Conservation (phyloP, 106 monocot genomes). For the Allium sativum region DNA sequence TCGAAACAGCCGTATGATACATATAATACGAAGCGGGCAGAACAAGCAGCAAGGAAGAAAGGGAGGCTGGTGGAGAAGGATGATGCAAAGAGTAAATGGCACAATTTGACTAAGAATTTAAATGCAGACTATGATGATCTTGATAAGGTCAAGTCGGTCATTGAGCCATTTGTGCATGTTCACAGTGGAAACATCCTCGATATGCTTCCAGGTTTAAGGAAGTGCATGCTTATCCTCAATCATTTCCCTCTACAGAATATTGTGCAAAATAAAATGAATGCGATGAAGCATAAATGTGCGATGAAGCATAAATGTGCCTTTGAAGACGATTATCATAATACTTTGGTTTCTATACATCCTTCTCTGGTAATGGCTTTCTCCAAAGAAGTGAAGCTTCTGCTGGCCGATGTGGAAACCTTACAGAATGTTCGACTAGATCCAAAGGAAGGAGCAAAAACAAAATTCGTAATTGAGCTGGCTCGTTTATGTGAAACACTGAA, state of each 20-base stretch:
- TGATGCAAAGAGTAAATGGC: constrained; percentile 29
- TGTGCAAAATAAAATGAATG: constrained; percentile 19
- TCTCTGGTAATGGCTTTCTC: constrained; percentile 21
- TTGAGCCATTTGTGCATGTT: constrained; percentile 60
- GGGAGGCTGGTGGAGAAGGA: constrained; percentile 14
- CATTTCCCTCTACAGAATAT: constrained; percentile 29
- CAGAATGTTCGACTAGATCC: constrained; percentile 25
- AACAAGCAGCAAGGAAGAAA: too few relatives aligned
- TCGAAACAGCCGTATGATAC: too few relatives aligned
- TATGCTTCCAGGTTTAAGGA: constrained; percentile 44
- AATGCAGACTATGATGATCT: constrained; percentile 5
- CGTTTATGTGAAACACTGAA: constrained; percentile 23
- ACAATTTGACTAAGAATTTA: constrained; percentile 15
- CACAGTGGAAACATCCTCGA: constrained; percentile 45
- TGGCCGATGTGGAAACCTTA: constrained; percentile 18
- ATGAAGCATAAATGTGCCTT: constrained; percentile 6
- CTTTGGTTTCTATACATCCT: constrained; percentile 51
- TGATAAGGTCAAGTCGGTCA: constrained; percentile 19
- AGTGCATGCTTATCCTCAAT: constrained; percentile 42
- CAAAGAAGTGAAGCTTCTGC: constrained; percentile 12
- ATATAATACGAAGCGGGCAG: too few relatives aligned
- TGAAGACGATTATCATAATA: constrained; percentile 22
- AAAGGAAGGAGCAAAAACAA: constrained; percentile 55
- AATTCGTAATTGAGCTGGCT: constrained; percentile 57
- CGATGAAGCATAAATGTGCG: too few relatives aligned